Conservation (phyloP, 345 rosid genomes). For the Punica granatum region DNA sequence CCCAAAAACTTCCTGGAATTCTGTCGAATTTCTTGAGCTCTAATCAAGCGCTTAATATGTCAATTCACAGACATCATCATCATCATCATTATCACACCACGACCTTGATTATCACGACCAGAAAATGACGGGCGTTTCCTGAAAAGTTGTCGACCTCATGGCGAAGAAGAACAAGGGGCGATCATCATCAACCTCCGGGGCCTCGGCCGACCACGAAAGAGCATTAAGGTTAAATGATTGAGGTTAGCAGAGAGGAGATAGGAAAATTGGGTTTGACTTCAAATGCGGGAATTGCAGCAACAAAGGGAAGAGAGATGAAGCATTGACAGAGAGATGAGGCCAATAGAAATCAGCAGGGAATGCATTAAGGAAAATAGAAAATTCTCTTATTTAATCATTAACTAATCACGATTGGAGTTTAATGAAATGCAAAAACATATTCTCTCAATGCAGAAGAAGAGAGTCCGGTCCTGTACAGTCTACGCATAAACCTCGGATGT, state of each 20-base stretch:
- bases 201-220: slow-evolving; percentile 5
- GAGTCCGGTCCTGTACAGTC: background rate
- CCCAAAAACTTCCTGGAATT: background rate
- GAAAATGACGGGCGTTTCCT: too few relatives aligned
- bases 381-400: background rate
- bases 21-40: background rate
- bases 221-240: background rate
- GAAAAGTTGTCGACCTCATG: too few relatives aligned
- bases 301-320: slow-evolving; percentile 15
- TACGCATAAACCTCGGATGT: too few relatives aligned
- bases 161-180: too few relatives aligned
- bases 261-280: slow-evolving; percentile 40
- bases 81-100: background rate
- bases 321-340: slow-evolving; percentile 13
- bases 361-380: slow-evolving; percentile 19
- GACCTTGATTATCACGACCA: slow-evolving; percentile 3
- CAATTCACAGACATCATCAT: too few relatives aligned
- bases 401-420: too few relatives aligned
- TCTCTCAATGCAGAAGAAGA: background rate
- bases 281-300: slow-evolving; percentile 22
- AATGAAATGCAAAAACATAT: too few relatives aligned
- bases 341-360: slow-evolving; percentile 20
- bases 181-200: too few relatives aligned
- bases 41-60: background rate
- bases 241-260: slow-evolving; percentile 16